These are phyloP conservation scores for Torulaspora franciscae DNA, from an alignment of 805 yeast genomes.

Conservation along the genomic window DNA sequence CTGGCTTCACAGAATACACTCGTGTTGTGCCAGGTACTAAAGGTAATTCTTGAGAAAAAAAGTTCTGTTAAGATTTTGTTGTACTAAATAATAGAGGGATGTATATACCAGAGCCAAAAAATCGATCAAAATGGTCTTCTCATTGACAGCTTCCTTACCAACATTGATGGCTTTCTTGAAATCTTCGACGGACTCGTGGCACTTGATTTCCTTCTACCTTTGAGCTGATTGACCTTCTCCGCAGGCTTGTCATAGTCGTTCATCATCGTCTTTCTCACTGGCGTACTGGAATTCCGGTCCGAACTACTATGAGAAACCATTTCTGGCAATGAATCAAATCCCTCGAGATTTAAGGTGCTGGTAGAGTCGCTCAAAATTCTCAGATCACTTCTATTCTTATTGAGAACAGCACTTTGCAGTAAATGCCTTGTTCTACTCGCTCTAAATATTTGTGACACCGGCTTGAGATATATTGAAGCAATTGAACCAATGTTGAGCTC, in stretches of 20 bases:
- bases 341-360: slow-evolving; percentile 13
- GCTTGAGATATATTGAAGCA: slow-evolving; percentile 79
- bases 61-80: slow-evolving; percentile 34
- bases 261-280: slow-evolving; percentile 22
- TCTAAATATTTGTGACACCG: slow-evolving; percentile 76
- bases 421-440: slow-evolving; percentile 49
- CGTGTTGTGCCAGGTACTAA: slow-evolving; percentile 26
- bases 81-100: slow-evolving; percentile 17
- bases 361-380: slow-evolving; percentile 17
- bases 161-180: slow-evolving; percentile 34
- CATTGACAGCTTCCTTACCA: slow-evolving; percentile 36
- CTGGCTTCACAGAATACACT: slow-evolving; percentile 28
- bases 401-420: slow-evolving; percentile 47
- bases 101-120: not conserved
- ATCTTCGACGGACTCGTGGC: slow-evolving; percentile 30
- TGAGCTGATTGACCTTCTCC: slow-evolving; percentile 35
- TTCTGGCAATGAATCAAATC: slow-evolving; percentile 17
- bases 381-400: slow-evolving; percentile 19
- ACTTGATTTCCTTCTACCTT: slow-evolving; percentile 34
- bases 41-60: slow-evolving; percentile 28
- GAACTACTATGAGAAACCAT: slow-evolving; percentile 8
- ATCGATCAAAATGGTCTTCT: slow-evolving; percentile 24
- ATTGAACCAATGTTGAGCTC: slow-evolving; percentile 77
- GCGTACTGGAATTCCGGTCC: slow-evolving; percentile 1
- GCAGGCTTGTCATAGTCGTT: slow-evolving; percentile 41